Evolutionary conservation across 2,329 filamentous ascomycete genomes (phyloP), one percentile per base, ranked within the genome.

Genomic region (Calcarisporium arbuscula): DNA sequence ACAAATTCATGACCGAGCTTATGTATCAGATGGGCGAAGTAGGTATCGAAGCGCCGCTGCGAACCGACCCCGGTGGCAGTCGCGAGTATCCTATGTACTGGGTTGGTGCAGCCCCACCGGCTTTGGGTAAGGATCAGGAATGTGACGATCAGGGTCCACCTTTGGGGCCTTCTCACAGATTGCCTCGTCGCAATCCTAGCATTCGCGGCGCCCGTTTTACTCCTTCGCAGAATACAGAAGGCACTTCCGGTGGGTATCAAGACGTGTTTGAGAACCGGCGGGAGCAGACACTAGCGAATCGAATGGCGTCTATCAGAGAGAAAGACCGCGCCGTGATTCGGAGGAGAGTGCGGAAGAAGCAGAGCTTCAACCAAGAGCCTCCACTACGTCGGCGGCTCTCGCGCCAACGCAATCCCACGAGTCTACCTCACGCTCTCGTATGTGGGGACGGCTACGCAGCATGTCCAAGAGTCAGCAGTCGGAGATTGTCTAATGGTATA

Each of bases 1-100:
- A 95, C 70, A 92, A 89, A 55, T 95, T 96, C 60, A 88, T 94
- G 45, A 88, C 84, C 44, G 87, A 92, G 42, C 67, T 96, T 51
- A 94, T 95, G 82, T 70, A 84, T 23, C 78, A 85, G 36, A 88
- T 95, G 68, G 74, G 84, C 41, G 78, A 86, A 36, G 70, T 90
- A 33, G 86, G 86, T 38, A 92, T 94, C 55, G 84, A 94, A 67
- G 85, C 85, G 35, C 87, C 88, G 5, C 58, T 57, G 51, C 61
- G 63, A 36, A 48, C 60, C 39, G 62, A 79, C 56, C 80, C 82
- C 36, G 84, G 84, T 47, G 78, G 80, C 52, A 82, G 77, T 53
- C 67, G 77, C 43, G 78, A 80, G 29, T 74, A 77, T 49, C 84
- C 84, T 4, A 67, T 85, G 50, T 85, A 64, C 51, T 70, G 65